These are phyloP conservation scores for Anthostomella pinea DNA, from an alignment of 2,329 filamentous ascomycete species.

Conservation along the genomic window DNA sequence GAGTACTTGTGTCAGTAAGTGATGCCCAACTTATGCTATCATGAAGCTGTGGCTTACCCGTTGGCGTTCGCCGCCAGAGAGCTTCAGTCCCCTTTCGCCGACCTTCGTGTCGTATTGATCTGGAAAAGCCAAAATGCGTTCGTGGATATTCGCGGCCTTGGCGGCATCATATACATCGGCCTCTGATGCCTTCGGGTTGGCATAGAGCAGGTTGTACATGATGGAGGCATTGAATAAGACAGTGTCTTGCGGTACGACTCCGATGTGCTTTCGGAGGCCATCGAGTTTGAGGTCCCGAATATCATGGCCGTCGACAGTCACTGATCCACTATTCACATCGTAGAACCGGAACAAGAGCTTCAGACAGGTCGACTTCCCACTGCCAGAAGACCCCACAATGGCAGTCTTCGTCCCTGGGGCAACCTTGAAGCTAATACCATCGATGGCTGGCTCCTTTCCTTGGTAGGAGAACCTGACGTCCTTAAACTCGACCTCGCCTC, in stretches of 20 bases:
- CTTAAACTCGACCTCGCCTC: slow-evolving; percentile 41
- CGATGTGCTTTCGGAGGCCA: slow-evolving; percentile 52
- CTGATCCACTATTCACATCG: slow-evolving; percentile 50
- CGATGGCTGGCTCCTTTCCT: slow-evolving; percentile 36
- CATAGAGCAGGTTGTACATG: slow-evolving; percentile 59
- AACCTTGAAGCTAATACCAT: slow-evolving; percentile 41
- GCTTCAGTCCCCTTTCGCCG: slow-evolving; percentile 27
- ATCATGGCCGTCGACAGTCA: slow-evolving; percentile 56
- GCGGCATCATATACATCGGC: slow-evolving; percentile 55
- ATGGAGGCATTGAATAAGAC: slow-evolving; percentile 58
- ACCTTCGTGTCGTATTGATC: slow-evolving; percentile 37
- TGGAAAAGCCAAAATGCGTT: slow-evolving; percentile 54
- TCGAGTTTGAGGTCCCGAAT: slow-evolving; percentile 42
- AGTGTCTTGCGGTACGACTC: slow-evolving; percentile 54
- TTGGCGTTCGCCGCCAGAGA: slow-evolving; percentile 61
- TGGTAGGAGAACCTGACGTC: slow-evolving; percentile 45
- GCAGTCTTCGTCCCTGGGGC: slow-evolving; percentile 44
- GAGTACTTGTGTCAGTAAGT: background rate
- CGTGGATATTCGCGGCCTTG: slow-evolving; percentile 54
- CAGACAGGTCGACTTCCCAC: slow-evolving; percentile 56
- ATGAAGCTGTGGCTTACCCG: slow-evolving; percentile 36
- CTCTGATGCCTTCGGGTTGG: slow-evolving; percentile 50
- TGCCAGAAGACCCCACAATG: slow-evolving; percentile 44
- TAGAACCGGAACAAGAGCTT: slow-evolving; percentile 60
- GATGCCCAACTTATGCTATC: background rate